Evolutionary conservation across 352 stramenopile species (phyloP).

Genomic region (Phytophthora melonis): DNA sequence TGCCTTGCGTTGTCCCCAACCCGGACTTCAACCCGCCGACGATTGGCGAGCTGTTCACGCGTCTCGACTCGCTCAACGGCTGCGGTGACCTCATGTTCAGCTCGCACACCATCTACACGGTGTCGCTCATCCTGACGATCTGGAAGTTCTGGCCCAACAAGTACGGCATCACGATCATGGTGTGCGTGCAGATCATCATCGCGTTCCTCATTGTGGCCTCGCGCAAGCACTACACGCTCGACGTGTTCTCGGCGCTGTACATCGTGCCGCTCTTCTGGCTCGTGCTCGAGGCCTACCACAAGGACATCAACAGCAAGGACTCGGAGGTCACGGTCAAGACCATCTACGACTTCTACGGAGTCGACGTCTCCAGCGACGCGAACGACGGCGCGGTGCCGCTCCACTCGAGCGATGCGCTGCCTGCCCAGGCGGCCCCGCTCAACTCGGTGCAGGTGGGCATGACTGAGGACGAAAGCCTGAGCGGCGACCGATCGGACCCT

Average conservation of each 20-base stretch:
- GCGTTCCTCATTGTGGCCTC: slow-evolving; percentile 90
- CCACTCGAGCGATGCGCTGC: slow-evolving; percentile 21
- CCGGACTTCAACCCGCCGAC: slow-evolving; percentile 76
- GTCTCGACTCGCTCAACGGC: slow-evolving; percentile 83
- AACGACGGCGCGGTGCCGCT: slow-evolving; percentile 37
- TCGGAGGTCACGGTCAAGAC: slow-evolving; percentile 67
- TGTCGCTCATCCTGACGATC: slow-evolving; percentile 87
- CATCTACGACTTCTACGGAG: slow-evolving; percentile 72
- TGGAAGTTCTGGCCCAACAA: slow-evolving; percentile 92
- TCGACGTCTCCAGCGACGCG: slow-evolving; percentile 46
- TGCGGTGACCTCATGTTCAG: slow-evolving; percentile 94
- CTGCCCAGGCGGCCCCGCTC: slow-evolving; percentile 12
- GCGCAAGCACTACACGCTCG: slow-evolving; percentile 92
- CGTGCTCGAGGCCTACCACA: slow-evolving; percentile 78
- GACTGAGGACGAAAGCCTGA: slow-evolving; percentile 50
- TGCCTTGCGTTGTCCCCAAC: slow-evolving; percentile 71
- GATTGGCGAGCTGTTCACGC: slow-evolving; percentile 62
- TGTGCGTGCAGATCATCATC: slow-evolving; percentile 82
- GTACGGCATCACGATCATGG: slow-evolving; percentile 75
- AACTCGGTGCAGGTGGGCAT: slow-evolving; percentile 44
- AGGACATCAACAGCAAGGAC: slow-evolving; percentile 88
- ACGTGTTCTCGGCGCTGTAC: slow-evolving; percentile 92
- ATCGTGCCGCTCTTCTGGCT: slow-evolving; percentile 90
- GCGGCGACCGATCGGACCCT: slow-evolving; percentile 39
- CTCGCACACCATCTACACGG: slow-evolving; percentile 93